Percentiles rank a stretch among this genome's conserved stretches.
These are phyloP conservation scores for Spergularia marina DNA, from an alignment of 148 eudicot genomes.

Conservation along the genomic window DNA sequence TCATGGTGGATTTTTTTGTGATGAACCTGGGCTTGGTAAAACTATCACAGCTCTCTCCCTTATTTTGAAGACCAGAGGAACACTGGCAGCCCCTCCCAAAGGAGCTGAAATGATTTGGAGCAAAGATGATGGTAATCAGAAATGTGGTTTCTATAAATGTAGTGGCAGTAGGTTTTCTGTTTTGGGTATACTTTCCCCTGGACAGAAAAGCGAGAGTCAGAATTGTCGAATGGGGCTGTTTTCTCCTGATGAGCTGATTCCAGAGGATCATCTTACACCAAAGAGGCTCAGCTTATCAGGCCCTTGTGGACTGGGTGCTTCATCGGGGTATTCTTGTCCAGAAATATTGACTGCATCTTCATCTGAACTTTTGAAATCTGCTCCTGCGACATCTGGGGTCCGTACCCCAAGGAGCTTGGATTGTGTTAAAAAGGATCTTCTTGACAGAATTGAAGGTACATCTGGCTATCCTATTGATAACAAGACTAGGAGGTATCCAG, in stretches of 20 bases:
- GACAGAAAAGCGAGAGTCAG: conserved; percentile 36
- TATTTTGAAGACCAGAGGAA: conserved; percentile 89
- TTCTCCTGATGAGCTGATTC: conserved; percentile 47
- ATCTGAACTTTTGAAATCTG: conserved; percentile 23
- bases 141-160: conserved; percentile 88
- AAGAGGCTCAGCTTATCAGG: conserved; percentile 21
- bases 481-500: conserved; percentile 24
- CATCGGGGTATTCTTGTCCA: conserved; percentile 32
- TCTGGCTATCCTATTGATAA: conserved; percentile 24
- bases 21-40: conserved; percentile 99
- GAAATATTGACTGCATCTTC: conserved; percentile 27
- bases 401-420: conserved; percentile 41
- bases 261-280: conserved; percentile 30
- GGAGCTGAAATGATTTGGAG: conserved; percentile 64
- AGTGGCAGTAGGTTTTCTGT: conserved; percentile 34
- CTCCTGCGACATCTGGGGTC: conserved; percentile 29
- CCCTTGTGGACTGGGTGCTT: conserved; percentile 24
- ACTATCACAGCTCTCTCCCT: conserved; percentile 92
- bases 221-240: conserved; percentile 55
- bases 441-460: conserved; percentile 40
- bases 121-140: conserved; percentile 56
- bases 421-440: conserved; percentile 58
- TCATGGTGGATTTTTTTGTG: conserved; percentile 93
- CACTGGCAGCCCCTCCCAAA: conserved; percentile 71
- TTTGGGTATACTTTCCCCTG: conserved; percentile 33